Base-by-base conservation (phyloP, 129 eudicot genomes). In the Artemisia annua region DNA sequence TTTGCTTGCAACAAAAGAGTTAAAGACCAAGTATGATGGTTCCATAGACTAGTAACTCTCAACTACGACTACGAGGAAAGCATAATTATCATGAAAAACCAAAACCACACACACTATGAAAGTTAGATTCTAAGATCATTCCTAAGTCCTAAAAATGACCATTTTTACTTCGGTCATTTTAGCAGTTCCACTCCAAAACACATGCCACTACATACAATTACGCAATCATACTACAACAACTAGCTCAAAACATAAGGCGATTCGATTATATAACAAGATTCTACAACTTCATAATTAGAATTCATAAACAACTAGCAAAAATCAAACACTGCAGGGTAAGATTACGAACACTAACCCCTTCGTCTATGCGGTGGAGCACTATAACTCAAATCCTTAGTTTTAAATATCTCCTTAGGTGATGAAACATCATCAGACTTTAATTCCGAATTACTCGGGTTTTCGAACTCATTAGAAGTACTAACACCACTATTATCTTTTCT, bases 361-460 rank as follows among this genome's bases (percentile, higher is more conserved):
- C 72, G 54, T 39, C 78, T 71, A 59, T 72, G 82, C 22, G 82
- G 79, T 8, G 86, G 81, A 43, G 92, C 86, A 79, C 88, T 80
- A 61, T 61, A 62, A 69, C 87, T 79, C 65, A 73, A 73, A 9
- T 86, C 84, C 55, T 72, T 85, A 11, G 78, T 17, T 48, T 59
- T 81, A 54, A 76, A 59, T 63, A 54, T 56, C 75, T 85, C 85
- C 44, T 61, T 54, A 24, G 67, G 77, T 44, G 96, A 63, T 51
- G 87, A 86, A 75, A 66, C 76, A 76, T 50, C 66, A 7, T 7
- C 46, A 39, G 5, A 7, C 1, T 39, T 39, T 10, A 5, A 1
- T 39, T 39, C 0, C 9, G 44, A 39, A 7, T 7, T 10, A 39
- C 44, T 7, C 44, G 9, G 46, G 10, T 39, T 39, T 39, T 39